Evolutionary conservation across 1,139 yeast genomes (phyloP), one percentile per base, ranked within the genome.

Genomic region (Magnusiomyces suaveolens): DNA sequence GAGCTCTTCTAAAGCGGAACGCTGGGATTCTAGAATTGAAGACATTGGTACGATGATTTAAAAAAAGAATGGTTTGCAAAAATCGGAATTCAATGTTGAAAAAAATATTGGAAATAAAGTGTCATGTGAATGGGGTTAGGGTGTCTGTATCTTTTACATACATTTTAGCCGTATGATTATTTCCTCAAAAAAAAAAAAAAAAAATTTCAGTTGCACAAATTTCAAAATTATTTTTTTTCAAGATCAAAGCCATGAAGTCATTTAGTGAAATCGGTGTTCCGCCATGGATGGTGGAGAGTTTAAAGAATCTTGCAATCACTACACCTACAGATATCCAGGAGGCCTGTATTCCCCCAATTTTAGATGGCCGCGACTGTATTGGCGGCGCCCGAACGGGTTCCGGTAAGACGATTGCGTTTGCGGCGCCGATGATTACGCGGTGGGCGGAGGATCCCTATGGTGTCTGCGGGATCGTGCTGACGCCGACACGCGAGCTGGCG

Each of bases 351-450:
- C 97, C 97, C 0, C 80, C 84, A 57, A 87, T 92, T 57, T 68
- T 92, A 48, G 75, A 75, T 41, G 97, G 95, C 10, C 80, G 83
- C 62, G 96, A 90, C 69, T 90, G 97, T 69, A 92, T 92, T 52
- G 99, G 98, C 52, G 98, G 98, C 43, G 98, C 99, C 47, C 87
- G 87, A 69, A 92, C 99, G 0, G 99, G 99, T 72, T 84, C 95
- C 36, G 99, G 99, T 78, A 92, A 92, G 67, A 92, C 99, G 1
- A 84, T 94, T 38, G 96, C 98, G 0, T 92, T 92, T 76, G 97
- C 95, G 0, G 94, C 90, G 25, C 98, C 98, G 1, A 92, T 92
- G 89, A 74, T 92, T 55, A 82, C 95, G 1, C 78, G 83, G 64
- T 92, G 98, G 97, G 86, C 97, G 0, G 85, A 83, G 62, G 98